Conservation (phyloP, 1,139 yeast genomes). For the Lodderomyces jiufengensis region DNA sequence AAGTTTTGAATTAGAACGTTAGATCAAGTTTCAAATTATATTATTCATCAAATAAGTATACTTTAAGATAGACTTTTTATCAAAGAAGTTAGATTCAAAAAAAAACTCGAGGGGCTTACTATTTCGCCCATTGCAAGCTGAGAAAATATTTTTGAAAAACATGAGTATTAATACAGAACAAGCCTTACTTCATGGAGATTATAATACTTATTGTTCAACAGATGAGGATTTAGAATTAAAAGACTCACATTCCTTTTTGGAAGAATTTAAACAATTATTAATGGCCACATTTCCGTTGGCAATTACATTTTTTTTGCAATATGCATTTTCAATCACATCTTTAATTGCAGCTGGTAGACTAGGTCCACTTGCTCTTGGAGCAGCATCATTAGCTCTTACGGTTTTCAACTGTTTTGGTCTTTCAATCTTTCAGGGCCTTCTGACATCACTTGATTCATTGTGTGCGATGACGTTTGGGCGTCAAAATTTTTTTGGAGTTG, state of each 20-base stretch:
- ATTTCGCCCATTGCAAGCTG: no score
- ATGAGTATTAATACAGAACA: no score
- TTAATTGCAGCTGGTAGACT: constrained; percentile 48
- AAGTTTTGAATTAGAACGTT: no score
- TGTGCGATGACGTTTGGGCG: constrained; percentile 53
- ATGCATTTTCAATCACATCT: constrained; percentile 45
- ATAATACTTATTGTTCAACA: no score
- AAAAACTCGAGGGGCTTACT: no score
- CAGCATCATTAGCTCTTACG: constrained; percentile 48
- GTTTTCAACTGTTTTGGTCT: constrained; percentile 46
- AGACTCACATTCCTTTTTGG: constrained; percentile 6
- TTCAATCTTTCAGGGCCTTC: constrained; percentile 51
- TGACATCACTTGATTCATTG: constrained; percentile 52
- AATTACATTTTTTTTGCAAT: constrained; percentile 48
- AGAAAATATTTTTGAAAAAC: no score
- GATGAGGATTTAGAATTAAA: no score
- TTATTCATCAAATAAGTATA: no score
- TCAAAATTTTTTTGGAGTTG: constrained; percentile 31
- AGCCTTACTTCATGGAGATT: no score
- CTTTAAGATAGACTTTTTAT: no score
- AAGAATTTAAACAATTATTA: constrained; percentile 29
- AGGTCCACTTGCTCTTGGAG: constrained; percentile 45
- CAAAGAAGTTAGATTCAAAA: no score
- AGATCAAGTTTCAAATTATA: no score
- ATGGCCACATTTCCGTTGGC: constrained; percentile 43